Evolutionary conservation across 1,139 yeast species (phyloP).

Genomic region (Suhomyces choctaworum): DNA sequence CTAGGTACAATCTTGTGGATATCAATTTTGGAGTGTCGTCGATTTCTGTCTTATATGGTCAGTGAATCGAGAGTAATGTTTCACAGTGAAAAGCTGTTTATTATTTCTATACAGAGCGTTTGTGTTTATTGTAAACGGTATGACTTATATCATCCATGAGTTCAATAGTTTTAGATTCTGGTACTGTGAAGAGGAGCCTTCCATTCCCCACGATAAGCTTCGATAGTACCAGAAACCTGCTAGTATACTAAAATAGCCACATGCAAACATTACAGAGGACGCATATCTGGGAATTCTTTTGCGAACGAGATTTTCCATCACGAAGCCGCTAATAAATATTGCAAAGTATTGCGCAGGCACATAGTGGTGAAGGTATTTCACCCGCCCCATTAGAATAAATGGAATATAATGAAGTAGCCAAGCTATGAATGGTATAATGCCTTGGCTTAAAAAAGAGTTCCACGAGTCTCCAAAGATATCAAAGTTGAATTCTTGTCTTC

Average conservation of each 20-base stretch:
- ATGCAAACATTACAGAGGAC: constrained; percentile 18
- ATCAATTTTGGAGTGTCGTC: too few relatives aligned
- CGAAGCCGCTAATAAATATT: constrained; percentile 34
- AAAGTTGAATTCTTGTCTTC: constrained; percentile 30
- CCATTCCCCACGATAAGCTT: constrained; percentile 38
- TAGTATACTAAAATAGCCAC: constrained; percentile 24
- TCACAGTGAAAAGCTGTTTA: too few relatives aligned
- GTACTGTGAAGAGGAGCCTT: constrained; percentile 26
- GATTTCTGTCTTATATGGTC: too few relatives aligned
- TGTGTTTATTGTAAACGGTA: too few relatives aligned
- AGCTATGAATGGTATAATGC: constrained; percentile 33
- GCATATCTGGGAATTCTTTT: constrained; percentile 16
- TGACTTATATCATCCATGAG: constrained; percentile 29
- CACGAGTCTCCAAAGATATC: constrained; percentile 22
- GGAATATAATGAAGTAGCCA: constrained; percentile 37
- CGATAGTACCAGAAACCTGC: constrained; percentile 32
- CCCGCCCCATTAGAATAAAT: constrained; percentile 36
- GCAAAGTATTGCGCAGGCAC: constrained; percentile 40
- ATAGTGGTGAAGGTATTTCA: constrained; percentile 38
- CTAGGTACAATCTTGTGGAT: too few relatives aligned
- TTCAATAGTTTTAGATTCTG: constrained; percentile 27
- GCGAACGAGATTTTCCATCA: constrained; percentile 31
- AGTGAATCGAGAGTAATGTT: too few relatives aligned
- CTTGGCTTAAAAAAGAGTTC: constrained; percentile 29
- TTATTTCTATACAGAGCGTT: too few relatives aligned